Evolutionary conservation across 306 rosid species (phyloP).

Genomic region (Calophaca sinica): DNA sequence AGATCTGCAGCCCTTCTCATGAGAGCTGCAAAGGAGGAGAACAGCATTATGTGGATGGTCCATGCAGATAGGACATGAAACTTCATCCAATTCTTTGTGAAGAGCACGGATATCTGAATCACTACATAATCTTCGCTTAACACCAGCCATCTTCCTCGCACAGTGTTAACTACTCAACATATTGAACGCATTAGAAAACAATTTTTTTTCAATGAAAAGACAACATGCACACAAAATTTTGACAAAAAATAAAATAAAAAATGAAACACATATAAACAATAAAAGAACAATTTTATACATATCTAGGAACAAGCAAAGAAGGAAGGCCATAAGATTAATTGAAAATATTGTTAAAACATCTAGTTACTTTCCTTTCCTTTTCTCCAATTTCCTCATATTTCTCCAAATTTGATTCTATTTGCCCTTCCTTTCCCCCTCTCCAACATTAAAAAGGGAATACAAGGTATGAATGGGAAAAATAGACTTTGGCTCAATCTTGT

Average conservation of each 20-base stretch:
- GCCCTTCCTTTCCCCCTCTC: background rate
- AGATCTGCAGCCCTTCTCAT: slow-evolving; percentile 97
- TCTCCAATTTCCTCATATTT: background rate
- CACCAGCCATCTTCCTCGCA: slow-evolving; percentile 98
- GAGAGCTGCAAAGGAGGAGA: slow-evolving; percentile 95
- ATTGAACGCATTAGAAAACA: slow-evolving; percentile 72
- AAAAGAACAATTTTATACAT: slow-evolving; percentile 3
- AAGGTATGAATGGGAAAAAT: background rate
- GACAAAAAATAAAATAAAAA: too few species aligned
- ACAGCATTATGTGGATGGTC: slow-evolving; percentile 99
- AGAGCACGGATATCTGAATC: slow-evolving; percentile 90
- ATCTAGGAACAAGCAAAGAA: slow-evolving; percentile 9
- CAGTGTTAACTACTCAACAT: slow-evolving; percentile 85
- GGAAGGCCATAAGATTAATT: slow-evolving; percentile 10
- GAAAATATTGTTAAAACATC: background rate
- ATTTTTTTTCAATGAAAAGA: slow-evolving; percentile 14
- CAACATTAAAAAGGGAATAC: background rate
- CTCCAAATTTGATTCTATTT: slow-evolving; percentile 20
- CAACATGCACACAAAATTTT: slow-evolving; percentile 32
- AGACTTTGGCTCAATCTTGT: background rate
- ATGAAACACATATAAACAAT: background rate
- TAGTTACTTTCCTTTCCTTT: background rate
- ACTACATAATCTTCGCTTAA: slow-evolving; percentile 91
- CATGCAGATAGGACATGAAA: slow-evolving; percentile 98
- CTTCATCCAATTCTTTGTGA: slow-evolving; percentile 98